A percentile compares a stretch with the other conserved stretches of the same genome.
These are phyloP conservation scores for Blastomyces gilchristii DNA, from an alignment of 2,329 filamentous ascomycete species.

Conservation along the genomic window DNA sequence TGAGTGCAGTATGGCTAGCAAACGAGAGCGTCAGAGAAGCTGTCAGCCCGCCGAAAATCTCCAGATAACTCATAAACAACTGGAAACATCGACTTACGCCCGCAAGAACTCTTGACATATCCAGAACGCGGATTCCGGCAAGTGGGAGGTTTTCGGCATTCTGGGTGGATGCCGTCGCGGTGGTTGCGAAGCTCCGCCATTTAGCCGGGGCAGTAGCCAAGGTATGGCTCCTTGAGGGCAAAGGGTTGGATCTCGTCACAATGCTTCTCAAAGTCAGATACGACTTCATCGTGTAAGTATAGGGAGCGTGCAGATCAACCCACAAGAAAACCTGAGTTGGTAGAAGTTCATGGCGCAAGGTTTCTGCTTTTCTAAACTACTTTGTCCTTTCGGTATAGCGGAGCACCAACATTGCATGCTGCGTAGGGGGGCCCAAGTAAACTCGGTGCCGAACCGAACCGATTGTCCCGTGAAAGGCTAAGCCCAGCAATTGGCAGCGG, in stretches of 20 bases:
- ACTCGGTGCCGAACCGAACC: neutral
- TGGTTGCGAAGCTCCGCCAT: conserved; percentile 34
- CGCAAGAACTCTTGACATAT: conserved; percentile 93
- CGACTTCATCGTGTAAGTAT: conserved; percentile 8
- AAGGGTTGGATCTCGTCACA: neutral
- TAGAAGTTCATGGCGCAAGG: neutral
- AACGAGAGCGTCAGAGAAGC: conserved; percentile 1
- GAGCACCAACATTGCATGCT: neutral
- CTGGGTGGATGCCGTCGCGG: conserved; percentile 26
- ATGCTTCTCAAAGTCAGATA: conserved; percentile 10
- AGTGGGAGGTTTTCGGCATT: conserved; percentile 52
- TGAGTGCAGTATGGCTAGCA: conserved; percentile 89
- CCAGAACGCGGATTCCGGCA: conserved; percentile 76
- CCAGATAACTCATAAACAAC: conserved; percentile 5
- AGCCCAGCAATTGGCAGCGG: neutral
- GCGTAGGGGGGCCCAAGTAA: neutral
- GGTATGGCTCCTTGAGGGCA: conserved; percentile 18
- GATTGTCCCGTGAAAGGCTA: neutral
- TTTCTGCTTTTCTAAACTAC: neutral
- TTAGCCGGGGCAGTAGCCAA: conserved; percentile 21
- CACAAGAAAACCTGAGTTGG: neutral
- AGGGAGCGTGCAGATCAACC: neutral
- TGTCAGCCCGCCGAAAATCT: conserved; percentile 12
- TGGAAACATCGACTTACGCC: conserved; percentile 54
- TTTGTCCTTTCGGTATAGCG: neutral